Base-by-base conservation (phyloP, 2,329 filamentous ascomycete genomes). In the Cordyceps fumosorosea region DNA sequence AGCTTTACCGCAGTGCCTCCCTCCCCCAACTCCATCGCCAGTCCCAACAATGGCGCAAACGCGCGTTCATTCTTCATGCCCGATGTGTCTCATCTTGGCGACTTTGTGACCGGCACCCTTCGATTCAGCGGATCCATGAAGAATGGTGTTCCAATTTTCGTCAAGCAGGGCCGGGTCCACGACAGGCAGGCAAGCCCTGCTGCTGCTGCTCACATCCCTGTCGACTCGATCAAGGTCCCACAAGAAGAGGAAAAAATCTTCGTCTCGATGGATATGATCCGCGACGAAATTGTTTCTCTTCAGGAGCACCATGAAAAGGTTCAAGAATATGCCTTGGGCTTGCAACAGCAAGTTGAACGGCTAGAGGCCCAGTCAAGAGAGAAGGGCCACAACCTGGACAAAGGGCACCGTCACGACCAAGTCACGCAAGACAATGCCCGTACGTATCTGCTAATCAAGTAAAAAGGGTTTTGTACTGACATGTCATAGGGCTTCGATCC, bases 201-300 rank as follows among this genome's bases (percentile, higher is more conserved):
- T 2, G 68, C 65, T 3, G 67, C 63, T 10, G 64, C 75, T 16
- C 80, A 84, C 63, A 79, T 75, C 45, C 75, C 80, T 32, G 74
- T 84, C n/a, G 80, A 82, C 60, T 78, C 74, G 8, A 69, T 84
- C 22, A 74, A 78, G 54, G 72, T 84, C 10, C 78, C 81, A 3
- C 75, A 80, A 61, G 82, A 83, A 50, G 82, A 84, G 66, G 78
- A 83, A 69, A 78, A 80, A 65, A 84, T 84, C 34, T 84, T 84
- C 65, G 82, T 85, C 47, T 85, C 82, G 10, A 78, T 84, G 76
- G 82, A 84, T 80, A 84, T 84, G 79, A 83, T 85, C 73, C 80
- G 81, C 45, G 79, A 83, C 48, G 82, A 85, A 68, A 82, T 84
- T 50, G 71, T 81, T 57, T 80, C 79, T 63, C 75, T 85, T 45